Conservation (phyloP, 257 asterid species). For the Prunella vulgaris region DNA sequence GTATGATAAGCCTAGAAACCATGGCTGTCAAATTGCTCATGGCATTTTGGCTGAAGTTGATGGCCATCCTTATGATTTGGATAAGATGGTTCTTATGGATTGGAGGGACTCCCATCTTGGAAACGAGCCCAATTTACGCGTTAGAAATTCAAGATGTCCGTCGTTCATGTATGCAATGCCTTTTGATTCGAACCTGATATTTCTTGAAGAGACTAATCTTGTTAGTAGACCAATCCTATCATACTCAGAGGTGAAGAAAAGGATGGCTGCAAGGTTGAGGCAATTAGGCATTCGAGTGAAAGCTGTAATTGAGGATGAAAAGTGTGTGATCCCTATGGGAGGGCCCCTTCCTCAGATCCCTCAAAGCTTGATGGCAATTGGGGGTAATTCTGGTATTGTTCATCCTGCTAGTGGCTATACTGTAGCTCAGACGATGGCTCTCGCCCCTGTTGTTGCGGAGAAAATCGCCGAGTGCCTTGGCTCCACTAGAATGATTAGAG, state of each 20-base stretch:
- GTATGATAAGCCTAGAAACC: constrained; percentile 69
- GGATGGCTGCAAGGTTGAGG: constrained; percentile 92
- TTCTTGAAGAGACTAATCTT: constrained; percentile 79
- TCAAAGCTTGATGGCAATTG: constrained; percentile 70
- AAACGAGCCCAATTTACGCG: constrained; percentile 68
- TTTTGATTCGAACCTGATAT: constrained; percentile 62
- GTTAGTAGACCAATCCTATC: constrained; percentile 72
- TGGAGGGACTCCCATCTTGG: constrained; percentile 95
- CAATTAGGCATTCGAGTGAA: constrained; percentile 64
- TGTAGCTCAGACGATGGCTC: constrained; percentile 60
- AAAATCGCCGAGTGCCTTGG: constrained; percentile 75
- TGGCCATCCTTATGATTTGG: constrained; percentile 77
- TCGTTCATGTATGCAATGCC: constrained; percentile 91
- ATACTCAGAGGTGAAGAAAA: constrained; percentile 59
- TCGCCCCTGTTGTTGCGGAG: constrained; percentile 55
- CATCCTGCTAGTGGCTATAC: constrained; percentile 90
- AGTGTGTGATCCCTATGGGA: constrained; percentile 89
- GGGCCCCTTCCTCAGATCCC: constrained; percentile 85
- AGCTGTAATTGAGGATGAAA: constrained; percentile 72
- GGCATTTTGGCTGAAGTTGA: constrained; percentile 87
- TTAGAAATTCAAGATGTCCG: constrained; percentile 46
- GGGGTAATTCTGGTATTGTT: constrained; percentile 80
- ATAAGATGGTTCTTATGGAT: constrained; percentile 90
- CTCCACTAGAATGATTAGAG: constrained; percentile 74
- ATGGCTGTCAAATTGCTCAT: constrained; percentile 84